Percentiles rank a stretch among this genome's conserved stretches.
These are phyloP conservation scores for Termitomyces sp. DNA, from an alignment of 768 basidiomycete genomes.

Conservation along the genomic window DNA sequence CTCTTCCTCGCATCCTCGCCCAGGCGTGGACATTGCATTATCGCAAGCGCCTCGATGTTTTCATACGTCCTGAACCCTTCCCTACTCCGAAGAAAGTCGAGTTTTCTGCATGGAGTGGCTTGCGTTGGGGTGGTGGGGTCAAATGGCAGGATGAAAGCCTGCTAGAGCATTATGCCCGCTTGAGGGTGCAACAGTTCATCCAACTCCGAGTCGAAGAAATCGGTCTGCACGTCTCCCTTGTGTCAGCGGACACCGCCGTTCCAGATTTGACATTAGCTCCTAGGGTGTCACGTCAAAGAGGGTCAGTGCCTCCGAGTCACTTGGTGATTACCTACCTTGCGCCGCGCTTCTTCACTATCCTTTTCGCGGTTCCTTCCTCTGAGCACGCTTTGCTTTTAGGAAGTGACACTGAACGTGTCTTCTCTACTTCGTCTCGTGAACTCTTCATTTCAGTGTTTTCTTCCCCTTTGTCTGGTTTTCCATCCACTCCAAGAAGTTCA, in stretches of 20 bases:
- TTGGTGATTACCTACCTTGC: background rate
- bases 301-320: background rate
- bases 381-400: background rate
- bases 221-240: background rate
- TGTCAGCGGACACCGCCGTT: background rate
- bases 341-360: background rate
- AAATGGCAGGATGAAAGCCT: background rate
- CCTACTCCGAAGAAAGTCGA: conserved; percentile 27
- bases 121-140: background rate
- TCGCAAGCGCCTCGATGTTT: conserved; percentile 51
- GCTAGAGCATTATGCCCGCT: background rate
- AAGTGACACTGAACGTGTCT: background rate
- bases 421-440: background rate
- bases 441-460: background rate
- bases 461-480: background rate
- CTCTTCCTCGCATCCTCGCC: conserved; percentile 57
- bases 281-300: background rate
- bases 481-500: background rate
- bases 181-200: background rate
- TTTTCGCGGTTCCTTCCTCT: background rate
- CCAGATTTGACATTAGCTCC: background rate
- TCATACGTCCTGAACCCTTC: conserved; percentile 54
- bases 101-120: conserved; percentile 21
- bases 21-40: conserved; percentile 64
- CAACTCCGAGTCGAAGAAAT: background rate